Percentiles rank a stretch among this genome's conserved stretches.
Conservation (phyloP, 768 basidiomycete genomes). For the Hydnomerulius pinastri region DNA sequence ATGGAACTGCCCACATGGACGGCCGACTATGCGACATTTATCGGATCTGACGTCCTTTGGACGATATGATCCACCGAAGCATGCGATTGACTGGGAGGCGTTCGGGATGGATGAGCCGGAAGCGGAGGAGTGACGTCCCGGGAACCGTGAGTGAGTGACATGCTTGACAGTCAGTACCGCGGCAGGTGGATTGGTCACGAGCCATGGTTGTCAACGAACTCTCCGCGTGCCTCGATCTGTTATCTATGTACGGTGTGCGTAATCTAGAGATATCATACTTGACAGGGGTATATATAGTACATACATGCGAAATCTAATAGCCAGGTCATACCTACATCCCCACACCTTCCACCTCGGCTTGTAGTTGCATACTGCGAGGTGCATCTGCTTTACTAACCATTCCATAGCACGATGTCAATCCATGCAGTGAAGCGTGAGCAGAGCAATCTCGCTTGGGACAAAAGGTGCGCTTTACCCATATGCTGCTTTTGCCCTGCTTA, state of each 20-base stretch:
- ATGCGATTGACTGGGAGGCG: conserved; percentile 39
- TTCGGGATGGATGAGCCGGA: conserved; percentile 16
- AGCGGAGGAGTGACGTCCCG: conserved; percentile 1
- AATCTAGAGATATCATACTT: conserved; percentile 4
- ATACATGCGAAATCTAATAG: not conserved
- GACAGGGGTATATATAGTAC: not conserved
- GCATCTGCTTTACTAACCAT: not conserved
- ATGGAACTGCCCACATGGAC: conserved; percentile 87
- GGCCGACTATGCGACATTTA: conserved; percentile 82
- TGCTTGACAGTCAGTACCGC: not conserved
- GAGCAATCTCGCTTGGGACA: conserved; percentile 60
- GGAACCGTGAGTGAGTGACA: not conserved
- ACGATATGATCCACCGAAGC: conserved; percentile 11
- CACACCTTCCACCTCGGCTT: not conserved
- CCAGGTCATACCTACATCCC: not conserved
- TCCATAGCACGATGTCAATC: conserved; percentile 41
- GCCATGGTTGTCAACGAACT: not conserved
- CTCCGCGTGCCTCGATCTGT: not conserved
- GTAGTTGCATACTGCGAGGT: not conserved
- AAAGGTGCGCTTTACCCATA: conserved; percentile 40
- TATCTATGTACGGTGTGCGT: conserved; percentile 14
- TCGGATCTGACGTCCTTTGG: conserved; percentile 47
- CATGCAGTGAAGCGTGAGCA: conserved; percentile 55
- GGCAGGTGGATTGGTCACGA: not conserved
- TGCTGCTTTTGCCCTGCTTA: not conserved